Evolutionary conservation across 352 stramenopile genomes (phyloP), one percentile per base, ranked within the genome.

Genomic region (Phytophthora idaei): DNA sequence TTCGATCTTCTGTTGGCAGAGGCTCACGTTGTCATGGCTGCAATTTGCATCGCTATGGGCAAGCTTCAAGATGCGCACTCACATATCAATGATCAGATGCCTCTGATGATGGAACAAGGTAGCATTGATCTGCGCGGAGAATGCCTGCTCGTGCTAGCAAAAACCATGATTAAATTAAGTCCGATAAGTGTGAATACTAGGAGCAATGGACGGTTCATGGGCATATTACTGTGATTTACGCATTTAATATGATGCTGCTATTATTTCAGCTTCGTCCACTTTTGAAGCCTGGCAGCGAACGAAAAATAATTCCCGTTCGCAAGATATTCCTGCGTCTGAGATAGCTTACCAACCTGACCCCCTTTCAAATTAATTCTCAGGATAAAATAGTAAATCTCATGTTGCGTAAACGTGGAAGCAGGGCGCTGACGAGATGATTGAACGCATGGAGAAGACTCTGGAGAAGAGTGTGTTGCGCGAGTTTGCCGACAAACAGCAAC

Each of bases 371-470:
- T 21, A 21, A 21, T 21, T 21, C 21, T 21, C 21, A 21, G 21
- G 21, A 21, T 21, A 21, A 21, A 21, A 21, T 21, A 21, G 21
- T 1, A 21, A 21, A 21, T 21, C 21, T 21, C 21, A 21, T 21
- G 21, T 21, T 21, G 21, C 21, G 21, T 21, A 98, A 67, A 88
- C 90, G 62, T 98, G 89, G 83, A 97, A 97, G 59, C 62, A 83
- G 34, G 83, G 83, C 0, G 85, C 85, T 1, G 80, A 87, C 45
- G 78, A 85, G 9, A 78, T 81, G 53, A 84, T 94, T 6, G 62
- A 81, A 46, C 77, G 80, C 4, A 90, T 89, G 73, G 81, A 92
- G 51, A 74, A 70, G 27, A 78, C 81, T 7, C 58, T 94, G 10
- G 73, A 82, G 17, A 72, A 81, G 39, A 91, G 87, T 49, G 78